A percentile compares a stretch with the other conserved stretches of the same genome.
These are phyloP conservation scores for Stephania cephalantha DNA, from an alignment of 164 flowering plant genomes.

Conservation along the genomic window DNA sequence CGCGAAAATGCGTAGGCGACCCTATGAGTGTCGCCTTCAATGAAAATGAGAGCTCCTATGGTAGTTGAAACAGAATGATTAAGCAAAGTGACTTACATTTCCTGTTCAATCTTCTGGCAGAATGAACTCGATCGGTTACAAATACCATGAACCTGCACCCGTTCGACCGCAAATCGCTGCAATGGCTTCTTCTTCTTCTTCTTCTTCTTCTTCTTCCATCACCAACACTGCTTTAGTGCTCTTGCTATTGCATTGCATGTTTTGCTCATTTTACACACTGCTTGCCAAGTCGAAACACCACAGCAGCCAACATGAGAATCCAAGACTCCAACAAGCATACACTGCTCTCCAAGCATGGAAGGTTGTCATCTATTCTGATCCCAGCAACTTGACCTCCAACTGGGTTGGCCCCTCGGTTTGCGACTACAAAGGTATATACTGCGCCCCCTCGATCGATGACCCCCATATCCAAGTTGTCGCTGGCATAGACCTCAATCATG, in stretches of 20 bases:
- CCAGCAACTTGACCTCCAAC: constrained; percentile 52
- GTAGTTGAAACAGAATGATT: constrained; percentile 7
- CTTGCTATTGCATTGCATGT: constrained; percentile 23
- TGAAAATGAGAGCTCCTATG: not conserved
- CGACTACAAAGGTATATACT: constrained; percentile 50
- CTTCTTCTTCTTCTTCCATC: constrained; percentile 11
- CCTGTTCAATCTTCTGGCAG: constrained; percentile 1
- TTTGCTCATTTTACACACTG: constrained; percentile 13
- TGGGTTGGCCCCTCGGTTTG: constrained; percentile 75
- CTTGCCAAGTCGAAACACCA: constrained; percentile 32
- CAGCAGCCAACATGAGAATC: constrained; percentile 23
- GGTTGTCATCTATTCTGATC: constrained; percentile 66
- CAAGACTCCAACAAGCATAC: constrained; percentile 54
- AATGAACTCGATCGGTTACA: constrained; percentile 11
- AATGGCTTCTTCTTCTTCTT: constrained; percentile 24
- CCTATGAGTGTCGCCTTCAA: not conserved
- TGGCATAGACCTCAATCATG: constrained; percentile 67
- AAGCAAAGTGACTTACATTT: not conserved
- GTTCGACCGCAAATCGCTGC: not conserved
- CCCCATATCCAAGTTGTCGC: constrained; percentile 43
- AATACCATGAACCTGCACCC: constrained; percentile 8
- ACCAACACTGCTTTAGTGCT: constrained; percentile 19
- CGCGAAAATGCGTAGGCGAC: not conserved
- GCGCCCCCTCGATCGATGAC: constrained; percentile 40
- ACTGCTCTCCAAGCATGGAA: constrained; percentile 81